These are phyloP conservation scores for Cynara cardunculus DNA, from an alignment of 129 eudicot species.

Conservation along the genomic window DNA sequence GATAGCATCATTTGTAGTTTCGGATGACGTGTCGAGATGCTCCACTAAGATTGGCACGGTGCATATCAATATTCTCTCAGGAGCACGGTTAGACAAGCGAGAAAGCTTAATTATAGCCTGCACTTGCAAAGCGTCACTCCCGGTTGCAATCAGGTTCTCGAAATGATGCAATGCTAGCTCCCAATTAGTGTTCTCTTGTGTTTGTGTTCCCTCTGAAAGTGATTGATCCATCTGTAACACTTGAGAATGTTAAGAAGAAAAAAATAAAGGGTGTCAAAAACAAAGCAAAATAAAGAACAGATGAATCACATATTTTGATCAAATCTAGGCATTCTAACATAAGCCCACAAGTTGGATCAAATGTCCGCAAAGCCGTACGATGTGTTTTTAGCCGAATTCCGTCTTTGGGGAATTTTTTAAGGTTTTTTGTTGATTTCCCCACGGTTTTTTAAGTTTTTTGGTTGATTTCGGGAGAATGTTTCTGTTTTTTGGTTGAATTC, in stretches of 20 bases:
- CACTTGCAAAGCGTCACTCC: slow-evolving; percentile 26
- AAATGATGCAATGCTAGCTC: slow-evolving; percentile 36
- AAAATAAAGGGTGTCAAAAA: not conserved
- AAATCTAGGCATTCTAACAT: no score
- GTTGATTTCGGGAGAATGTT: no score
- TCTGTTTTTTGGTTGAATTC: no score
- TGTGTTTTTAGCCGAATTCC: no score
- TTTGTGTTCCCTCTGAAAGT: slow-evolving; percentile 7
- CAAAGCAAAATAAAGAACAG: not conserved
- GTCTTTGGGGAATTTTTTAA: no score
- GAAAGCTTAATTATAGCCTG: slow-evolving; percentile 45
- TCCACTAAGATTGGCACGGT: slow-evolving; percentile 45
- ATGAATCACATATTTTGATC: no score
- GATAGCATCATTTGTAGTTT: slow-evolving; percentile 9
- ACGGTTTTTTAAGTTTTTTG: no score
- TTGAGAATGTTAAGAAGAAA: not conserved
- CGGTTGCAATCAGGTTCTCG: slow-evolving; percentile 33
- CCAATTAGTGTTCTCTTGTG: slow-evolving; percentile 35
- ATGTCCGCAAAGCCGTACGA: no score
- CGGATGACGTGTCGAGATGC: slow-evolving; percentile 34
- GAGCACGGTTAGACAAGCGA: slow-evolving; percentile 32
- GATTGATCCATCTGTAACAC: slow-evolving; percentile 16
- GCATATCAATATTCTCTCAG: slow-evolving; percentile 38
- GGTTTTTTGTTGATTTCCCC: no score
- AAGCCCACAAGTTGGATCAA: no score